Percentiles rank a stretch among this genome's conserved stretches.
Conservation (phyloP, 345 rosid genomes). For the Xanthoceras sorbifolium region DNA sequence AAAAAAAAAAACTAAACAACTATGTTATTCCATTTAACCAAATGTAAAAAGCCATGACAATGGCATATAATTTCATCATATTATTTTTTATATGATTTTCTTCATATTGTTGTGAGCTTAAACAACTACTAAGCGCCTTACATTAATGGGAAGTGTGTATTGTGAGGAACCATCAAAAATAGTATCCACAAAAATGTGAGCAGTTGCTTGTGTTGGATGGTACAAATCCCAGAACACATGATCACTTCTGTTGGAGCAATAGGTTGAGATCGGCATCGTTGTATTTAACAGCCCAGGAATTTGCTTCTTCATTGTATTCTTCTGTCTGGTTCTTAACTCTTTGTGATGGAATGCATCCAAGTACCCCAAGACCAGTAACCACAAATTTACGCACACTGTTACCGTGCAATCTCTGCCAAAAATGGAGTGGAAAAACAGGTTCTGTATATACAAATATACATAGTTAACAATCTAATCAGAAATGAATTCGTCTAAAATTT, state of each 20-base stretch:
- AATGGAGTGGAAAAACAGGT: not conserved
- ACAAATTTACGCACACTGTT: constrained; percentile 56
- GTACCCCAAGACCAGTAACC: constrained; percentile 42
- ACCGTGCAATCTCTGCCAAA: constrained; percentile 20
- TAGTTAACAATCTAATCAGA: not conserved
- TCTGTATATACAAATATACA: no score
- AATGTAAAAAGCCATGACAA: no score
- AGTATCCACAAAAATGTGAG: constrained; percentile 44
- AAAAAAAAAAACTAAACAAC: no score
- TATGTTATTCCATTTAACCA: no score
- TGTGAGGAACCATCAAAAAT: constrained; percentile 37
- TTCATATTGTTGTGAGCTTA: not conserved
- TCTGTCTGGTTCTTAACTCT: constrained; percentile 41
- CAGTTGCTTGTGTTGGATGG: constrained; percentile 72
- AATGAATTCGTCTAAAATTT: not conserved
- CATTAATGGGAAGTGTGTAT: not conserved
- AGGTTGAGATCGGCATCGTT: constrained; percentile 51
- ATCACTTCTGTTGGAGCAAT: constrained; percentile 63
- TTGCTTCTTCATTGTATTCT: constrained; percentile 49
- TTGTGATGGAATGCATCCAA: constrained; percentile 61
- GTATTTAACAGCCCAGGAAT: constrained; percentile 45
- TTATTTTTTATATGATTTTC: no score
- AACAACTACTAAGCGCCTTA: not conserved
- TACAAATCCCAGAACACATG: constrained; percentile 78
- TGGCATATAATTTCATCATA: no score